phyloP scores from a whole-genome alignment of 1,139 yeast genomes.

The Taphrina flavorubra region DNA sequence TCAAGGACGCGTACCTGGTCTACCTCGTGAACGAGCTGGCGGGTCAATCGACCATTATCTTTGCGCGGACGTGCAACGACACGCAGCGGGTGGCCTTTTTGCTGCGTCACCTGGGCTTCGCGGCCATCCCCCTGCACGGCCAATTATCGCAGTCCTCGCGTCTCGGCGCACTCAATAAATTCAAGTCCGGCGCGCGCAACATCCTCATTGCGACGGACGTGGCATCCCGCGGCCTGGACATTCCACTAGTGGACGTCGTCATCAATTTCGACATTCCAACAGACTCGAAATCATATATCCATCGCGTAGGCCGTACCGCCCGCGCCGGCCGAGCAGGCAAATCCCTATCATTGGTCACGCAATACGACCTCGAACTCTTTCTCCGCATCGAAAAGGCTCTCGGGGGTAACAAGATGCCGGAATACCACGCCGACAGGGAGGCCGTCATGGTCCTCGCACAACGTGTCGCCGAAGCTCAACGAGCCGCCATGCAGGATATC shows the following conservation, averaged over 20 bases:
- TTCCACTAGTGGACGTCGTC: conserved; percentile 91
- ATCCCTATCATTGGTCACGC: conserved; percentile 89
- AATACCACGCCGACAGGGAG: conserved; percentile 79
- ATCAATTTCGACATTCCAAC: conserved; percentile 95
- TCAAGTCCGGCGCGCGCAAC: conserved; percentile 80
- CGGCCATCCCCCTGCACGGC: conserved; percentile 93
- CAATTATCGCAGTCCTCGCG: conserved; percentile 91
- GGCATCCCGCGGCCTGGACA: conserved; percentile 97
- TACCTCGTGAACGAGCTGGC: conserved; percentile 79
- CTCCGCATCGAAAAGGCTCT: conserved; percentile 73
- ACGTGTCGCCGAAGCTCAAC: conserved; percentile 88
- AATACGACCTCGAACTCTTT: conserved; percentile 88
- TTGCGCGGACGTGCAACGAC: conserved; percentile 94
- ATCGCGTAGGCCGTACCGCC: conserved; percentile 97
- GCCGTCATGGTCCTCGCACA: conserved; percentile 79
- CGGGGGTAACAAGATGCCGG: conserved; percentile 72
- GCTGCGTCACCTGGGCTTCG: conserved; percentile 79
- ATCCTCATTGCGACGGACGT: conserved; percentile 96
- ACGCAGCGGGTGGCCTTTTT: conserved; percentile 87
- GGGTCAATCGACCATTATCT: conserved; percentile 87
- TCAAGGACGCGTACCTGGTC: conserved; percentile 84
- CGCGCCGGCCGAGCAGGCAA: conserved; percentile 97
- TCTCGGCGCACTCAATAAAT: conserved; percentile 88
- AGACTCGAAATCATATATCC: conserved; percentile 97
- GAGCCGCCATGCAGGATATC: conserved; percentile 85